Conservation (phyloP, 805 yeast genomes). For the Torulaspora gathmanii region DNA sequence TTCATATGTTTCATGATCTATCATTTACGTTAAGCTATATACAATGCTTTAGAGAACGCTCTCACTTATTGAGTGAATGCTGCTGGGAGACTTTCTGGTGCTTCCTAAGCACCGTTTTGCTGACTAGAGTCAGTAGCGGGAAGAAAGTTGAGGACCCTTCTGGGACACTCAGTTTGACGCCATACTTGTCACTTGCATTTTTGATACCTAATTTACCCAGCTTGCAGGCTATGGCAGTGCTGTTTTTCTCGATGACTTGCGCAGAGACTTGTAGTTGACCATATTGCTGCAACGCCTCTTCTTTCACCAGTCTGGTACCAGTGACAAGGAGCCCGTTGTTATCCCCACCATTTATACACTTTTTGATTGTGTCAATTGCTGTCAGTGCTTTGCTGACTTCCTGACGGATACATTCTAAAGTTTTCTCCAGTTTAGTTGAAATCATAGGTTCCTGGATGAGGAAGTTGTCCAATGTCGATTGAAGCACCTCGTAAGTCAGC, state of each 20-base stretch:
- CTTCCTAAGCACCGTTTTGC: not conserved
- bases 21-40: not conserved
- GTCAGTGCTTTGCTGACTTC: conserved; percentile 18
- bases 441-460: conserved; percentile 21
- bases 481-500: conserved; percentile 43
- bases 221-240: conserved; percentile 8
- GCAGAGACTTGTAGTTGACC: conserved; percentile 22
- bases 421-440: conserved; percentile 15
- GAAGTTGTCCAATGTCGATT: conserved; percentile 23
- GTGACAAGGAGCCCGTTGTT: conserved; percentile 22
- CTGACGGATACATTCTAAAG: conserved; percentile 16
- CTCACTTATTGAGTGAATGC: not conserved
- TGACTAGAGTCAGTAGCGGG: conserved; percentile 20
- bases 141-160: conserved; percentile 19
- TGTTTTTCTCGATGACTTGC: conserved; percentile 15
- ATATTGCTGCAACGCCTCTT: conserved; percentile 33
- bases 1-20: not conserved
- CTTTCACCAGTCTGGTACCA: conserved; percentile 29
- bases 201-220: conserved; percentile 4
- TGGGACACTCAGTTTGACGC: conserved; percentile 10
- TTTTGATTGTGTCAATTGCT: conserved; percentile 15
- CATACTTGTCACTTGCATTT: conserved; percentile 4
- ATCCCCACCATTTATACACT: conserved; percentile 23
- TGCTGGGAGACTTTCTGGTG: not conserved
- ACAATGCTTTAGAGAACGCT: not conserved